Base-by-base conservation (phyloP, 2,329 filamentous ascomycete species). In the Exophiala mesophila region DNA sequence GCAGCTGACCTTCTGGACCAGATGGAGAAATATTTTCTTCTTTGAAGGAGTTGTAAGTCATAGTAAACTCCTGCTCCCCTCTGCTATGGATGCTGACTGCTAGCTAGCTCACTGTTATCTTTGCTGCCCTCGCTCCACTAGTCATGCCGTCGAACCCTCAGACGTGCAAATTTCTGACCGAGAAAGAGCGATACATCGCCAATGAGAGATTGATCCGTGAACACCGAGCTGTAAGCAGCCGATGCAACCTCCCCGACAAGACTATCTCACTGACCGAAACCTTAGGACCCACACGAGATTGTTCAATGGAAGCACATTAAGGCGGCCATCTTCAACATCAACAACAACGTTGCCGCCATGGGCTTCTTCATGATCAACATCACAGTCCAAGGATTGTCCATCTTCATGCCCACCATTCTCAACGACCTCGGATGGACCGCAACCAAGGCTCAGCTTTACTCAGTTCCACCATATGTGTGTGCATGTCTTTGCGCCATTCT, bases 381-480 rank as follows among this genome's bases (percentile, higher is more conserved):
- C 36, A 64, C 67, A 0, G 57, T 70, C 1, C 69, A 69, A 36
- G 64, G 64, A 3, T 61, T 66, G 23, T 64, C 62, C 1, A 58
- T 64, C 36, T 54, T 54, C 32, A 35, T 54, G 6, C 65, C 65
- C 1, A 63, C 63, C 5, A 68, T 68, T 31, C 65, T 68, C 50
- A 61, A 59, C 17, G 63, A 65, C 23, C 40, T 68, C 10, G 65
- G 65, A 3, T 68, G 65, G 45, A 61, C 54, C 2, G 62, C 64
- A 0, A 66, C 83, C 1, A 74, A 65, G 7, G 77, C 83, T 1
- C 85, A 90, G 56, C 71, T 90, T 3, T 72, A 89, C 34, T 80
- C 76, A 9, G 85, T 89, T 0, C 85, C 85, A 0, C 85, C 85
- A 0, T 90, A 92, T 55, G 84, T 79, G 1, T 76, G 71, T 0